Conservation (phyloP, 257 asterid genomes). For the Striga asiatica region DNA sequence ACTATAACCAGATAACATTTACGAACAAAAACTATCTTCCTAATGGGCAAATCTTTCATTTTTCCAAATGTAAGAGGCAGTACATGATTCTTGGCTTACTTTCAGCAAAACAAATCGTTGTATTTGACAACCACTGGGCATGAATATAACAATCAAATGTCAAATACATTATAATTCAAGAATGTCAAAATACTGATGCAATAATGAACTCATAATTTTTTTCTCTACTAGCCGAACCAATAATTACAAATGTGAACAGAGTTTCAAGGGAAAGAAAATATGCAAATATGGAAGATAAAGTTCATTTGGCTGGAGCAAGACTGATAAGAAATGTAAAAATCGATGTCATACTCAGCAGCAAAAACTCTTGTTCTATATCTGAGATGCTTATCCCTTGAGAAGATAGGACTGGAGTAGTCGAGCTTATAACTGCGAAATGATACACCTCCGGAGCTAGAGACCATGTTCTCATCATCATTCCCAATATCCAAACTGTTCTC, state of each 20-base stretch:
- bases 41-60: neutral
- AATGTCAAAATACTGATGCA: slow-evolving; percentile 2
- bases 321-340: slow-evolving; percentile 10
- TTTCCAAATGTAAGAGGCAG: neutral
- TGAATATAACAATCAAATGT: neutral
- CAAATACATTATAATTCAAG: neutral
- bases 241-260: neutral
- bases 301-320: slow-evolving; percentile 8
- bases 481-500: slow-evolving; percentile 39
- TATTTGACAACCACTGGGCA: neutral
- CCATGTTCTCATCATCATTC: slow-evolving; percentile 92
- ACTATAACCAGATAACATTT: neutral
- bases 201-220: neutral
- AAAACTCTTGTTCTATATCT: slow-evolving; percentile 95
- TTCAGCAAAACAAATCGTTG: neutral
- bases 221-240: slow-evolving; percentile 13
- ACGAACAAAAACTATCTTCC: neutral
- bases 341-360: slow-evolving; percentile 85
- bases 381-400: slow-evolving; percentile 78
- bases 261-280: neutral
- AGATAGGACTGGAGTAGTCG: slow-evolving; percentile 41
- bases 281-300: neutral
- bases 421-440: slow-evolving; percentile 24
- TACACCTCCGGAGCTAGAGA: slow-evolving; percentile 47
- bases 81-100: neutral